Evolutionary conservation across 345 rosid species (phyloP).

Genomic region (Cardamine resedifolia): DNA sequence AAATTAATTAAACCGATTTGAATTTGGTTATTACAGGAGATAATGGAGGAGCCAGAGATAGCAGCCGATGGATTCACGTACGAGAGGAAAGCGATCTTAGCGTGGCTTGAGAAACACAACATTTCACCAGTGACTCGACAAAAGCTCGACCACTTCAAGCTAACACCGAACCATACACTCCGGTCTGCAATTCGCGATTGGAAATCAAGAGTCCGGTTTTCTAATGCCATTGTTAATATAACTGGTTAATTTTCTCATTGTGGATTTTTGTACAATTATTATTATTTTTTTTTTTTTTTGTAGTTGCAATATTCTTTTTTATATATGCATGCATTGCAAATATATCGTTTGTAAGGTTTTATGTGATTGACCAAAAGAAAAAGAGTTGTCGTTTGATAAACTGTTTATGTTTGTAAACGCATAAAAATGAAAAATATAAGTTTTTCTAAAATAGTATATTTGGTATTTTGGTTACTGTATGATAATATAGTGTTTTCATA

Average conservation of each 20-base stretch:
- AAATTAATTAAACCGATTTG: background rate
- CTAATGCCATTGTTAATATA: constrained; percentile 26
- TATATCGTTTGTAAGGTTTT: constrained; percentile 14
- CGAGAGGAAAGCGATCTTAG: constrained; percentile 70
- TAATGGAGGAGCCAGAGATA: constrained; percentile 82
- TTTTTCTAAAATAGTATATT: background rate
- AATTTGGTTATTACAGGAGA: constrained; percentile 46
- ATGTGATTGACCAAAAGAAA: constrained; percentile 9
- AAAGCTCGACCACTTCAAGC: constrained; percentile 49
- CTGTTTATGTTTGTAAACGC: constrained; percentile 5
- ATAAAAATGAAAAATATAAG: constrained; percentile 3
- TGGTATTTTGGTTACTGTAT: background rate
- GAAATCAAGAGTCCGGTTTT: constrained; percentile 51
- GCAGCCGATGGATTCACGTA: constrained; percentile 89
- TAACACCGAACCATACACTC: constrained; percentile 68
- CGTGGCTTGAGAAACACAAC: constrained; percentile 72
- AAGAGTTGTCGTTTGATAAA: constrained; percentile 20
- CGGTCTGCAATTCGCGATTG: constrained; percentile 76
- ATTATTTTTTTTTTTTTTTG: background rate
- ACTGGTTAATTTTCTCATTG: constrained; percentile 5
- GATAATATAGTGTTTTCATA: too few relatives aligned
- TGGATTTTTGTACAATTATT: background rate
- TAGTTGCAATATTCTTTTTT: background rate
- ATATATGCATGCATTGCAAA: constrained; percentile 16
- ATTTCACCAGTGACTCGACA: constrained; percentile 75